phyloP scores from a whole-genome alignment of 768 basidiomycete species.

The Psilocybe tampanensis region DNA sequence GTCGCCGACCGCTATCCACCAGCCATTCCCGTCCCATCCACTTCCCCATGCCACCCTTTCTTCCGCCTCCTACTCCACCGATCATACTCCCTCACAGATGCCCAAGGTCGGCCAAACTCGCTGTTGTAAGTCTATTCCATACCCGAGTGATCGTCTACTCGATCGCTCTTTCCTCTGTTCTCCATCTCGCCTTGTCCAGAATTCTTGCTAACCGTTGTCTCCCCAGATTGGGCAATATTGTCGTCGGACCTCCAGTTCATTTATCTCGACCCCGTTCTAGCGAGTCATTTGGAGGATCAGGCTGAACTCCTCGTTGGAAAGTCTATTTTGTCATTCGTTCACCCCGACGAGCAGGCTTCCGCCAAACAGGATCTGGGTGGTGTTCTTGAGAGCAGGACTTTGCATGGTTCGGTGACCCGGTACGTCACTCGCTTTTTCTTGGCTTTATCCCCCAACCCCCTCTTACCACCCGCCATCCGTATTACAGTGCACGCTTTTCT shows the following conservation, averaged over 20 bases:
- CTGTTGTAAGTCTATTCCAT: constrained; percentile 61
- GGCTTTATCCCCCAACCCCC: too few species aligned
- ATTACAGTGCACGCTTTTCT: constrained; percentile 80
- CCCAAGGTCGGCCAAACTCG: constrained; percentile 73
- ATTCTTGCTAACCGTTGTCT: constrained; percentile 14
- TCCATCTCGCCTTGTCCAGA: constrained; percentile 25
- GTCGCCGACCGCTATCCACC: constrained; percentile 5
- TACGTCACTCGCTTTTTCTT: constrained; percentile 24
- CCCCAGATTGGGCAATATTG: constrained; percentile 79
- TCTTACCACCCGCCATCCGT: constrained; percentile 20
- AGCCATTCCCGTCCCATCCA: constrained; percentile 9
- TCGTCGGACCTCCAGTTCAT: constrained; percentile 77
- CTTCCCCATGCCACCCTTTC: constrained; percentile 18
- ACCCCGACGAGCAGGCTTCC: constrained; percentile 80
- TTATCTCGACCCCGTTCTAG: constrained; percentile 82
- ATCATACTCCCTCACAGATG: constrained; percentile 37
- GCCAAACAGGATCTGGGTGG: constrained; percentile 74
- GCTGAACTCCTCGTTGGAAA: constrained; percentile 69
- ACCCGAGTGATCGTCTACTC: constrained; percentile 36
- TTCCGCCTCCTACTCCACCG: constrained; percentile 32
- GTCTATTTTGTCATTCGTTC: constrained; percentile 76
- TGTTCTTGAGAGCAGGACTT: constrained; percentile 71
- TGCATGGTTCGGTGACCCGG: constrained; percentile 87
- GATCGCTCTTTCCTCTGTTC: constrained; percentile 32
- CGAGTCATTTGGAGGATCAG: constrained; percentile 70